Evolutionary conservation across 148 eudicot genomes (phyloP).

Genomic region (Selenicereus undatus): DNA sequence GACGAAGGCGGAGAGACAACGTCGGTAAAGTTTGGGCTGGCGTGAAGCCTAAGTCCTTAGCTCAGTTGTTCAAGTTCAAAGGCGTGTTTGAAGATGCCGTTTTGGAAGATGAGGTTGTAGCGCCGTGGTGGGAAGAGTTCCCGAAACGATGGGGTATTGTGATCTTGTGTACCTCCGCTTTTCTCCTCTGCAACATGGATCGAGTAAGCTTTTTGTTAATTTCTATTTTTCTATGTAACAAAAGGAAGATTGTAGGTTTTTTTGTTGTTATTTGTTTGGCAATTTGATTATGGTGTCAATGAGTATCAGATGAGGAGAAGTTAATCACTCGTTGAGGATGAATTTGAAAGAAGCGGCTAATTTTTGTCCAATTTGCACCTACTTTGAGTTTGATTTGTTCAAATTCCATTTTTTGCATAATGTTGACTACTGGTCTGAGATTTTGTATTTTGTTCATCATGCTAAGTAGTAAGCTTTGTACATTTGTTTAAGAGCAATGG

Average conservation of each 20-base stretch:
- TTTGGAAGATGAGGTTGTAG: conserved; percentile 25
- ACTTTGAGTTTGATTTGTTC: neutral
- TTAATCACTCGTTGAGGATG: neutral
- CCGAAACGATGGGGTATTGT: conserved; percentile 92
- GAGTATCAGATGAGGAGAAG: neutral
- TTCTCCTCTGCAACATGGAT: conserved; percentile 96
- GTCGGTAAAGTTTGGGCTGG: conserved; percentile 52
- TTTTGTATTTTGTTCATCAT: neutral
- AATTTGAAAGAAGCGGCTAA: neutral
- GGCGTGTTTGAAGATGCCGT: conserved; percentile 24
- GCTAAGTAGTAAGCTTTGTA: too few species aligned
- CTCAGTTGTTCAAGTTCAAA: conserved; percentile 27
- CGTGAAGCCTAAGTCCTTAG: conserved; percentile 49
- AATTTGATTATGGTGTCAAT: neutral
- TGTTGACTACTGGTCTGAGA: neutral
- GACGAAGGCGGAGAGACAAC: conserved; percentile 19
- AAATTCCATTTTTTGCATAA: neutral
- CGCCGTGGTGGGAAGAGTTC: conserved; percentile 76
- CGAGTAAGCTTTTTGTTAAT: conserved; percentile 43
- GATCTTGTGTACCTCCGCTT: conserved; percentile 77
- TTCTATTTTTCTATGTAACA: too few species aligned
- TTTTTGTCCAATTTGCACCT: neutral
- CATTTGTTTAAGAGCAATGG: too few species aligned
- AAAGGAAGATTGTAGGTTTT: neutral
- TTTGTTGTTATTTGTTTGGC: neutral